Evolutionary conservation across 805 yeast species (phyloP), one percentile per base, ranked within the genome.

Genomic region (Suhomyces tanzawaensis): DNA sequence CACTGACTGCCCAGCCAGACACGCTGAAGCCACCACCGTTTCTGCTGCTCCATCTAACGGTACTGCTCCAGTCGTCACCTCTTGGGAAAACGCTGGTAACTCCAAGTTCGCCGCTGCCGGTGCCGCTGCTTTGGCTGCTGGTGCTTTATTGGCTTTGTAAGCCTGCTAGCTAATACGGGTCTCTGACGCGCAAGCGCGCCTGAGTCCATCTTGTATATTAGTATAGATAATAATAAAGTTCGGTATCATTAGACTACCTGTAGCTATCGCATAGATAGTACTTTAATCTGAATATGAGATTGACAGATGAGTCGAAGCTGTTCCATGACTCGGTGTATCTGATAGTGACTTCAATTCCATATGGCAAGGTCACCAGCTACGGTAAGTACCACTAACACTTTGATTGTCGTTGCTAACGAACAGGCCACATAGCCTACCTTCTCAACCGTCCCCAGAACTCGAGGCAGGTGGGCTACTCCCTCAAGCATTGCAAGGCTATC

Each of bases 381-480:
- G 89, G 80, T 67, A 55, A 11, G 71, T 52, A 25, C 24, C 27
- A 11, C 25, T 18, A n/a, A n/a, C n/a, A n/a, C 8, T 19, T 11
- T 32, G 21, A 9, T 27, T 19, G 24, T 7, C 17, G 3, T 19
- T 18, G 32, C 28, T 29, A 32, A 37, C 36, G 16, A 12, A n/a
- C 21, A 65, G 72, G 87, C 2, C 90, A 83, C 53, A 76, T 85
- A 7, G 93, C 93, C 0, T 71, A 72, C 42, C 58, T 83, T 7
- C 66, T 82, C 0, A 73, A 71, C 21, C 65, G 72, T 34, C 93
- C 95, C 0, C 72, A 65, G 34, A 81, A 83, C 46, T 71, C 93
- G 1, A 66, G 95, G 4, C 88, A 78, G 42, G 93, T 85, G 1
- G 95, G 95, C 0, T 72, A 74, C 22, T 76, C 89, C 0, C 61